These are phyloP conservation scores for Plasmopara muralis DNA, from an alignment of 352 stramenopile genomes.

Conservation along the genomic window DNA sequence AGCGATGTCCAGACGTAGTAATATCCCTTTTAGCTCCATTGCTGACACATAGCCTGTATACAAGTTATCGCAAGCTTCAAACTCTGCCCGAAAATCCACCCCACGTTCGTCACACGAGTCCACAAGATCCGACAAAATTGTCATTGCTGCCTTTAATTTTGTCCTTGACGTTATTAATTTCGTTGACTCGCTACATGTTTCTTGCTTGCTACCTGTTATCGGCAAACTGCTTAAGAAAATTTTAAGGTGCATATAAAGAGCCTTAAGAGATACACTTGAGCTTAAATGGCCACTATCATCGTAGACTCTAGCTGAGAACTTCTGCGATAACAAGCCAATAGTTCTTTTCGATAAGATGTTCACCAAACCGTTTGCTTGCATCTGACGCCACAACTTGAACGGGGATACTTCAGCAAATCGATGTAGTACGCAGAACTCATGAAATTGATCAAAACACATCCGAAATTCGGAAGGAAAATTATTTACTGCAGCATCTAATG, in stretches of 20 bases:
- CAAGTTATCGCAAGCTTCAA: slow-evolving; percentile 38
- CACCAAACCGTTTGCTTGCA: slow-evolving; percentile 36
- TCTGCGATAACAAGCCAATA: slow-evolving; percentile 33
- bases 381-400: slow-evolving; percentile 38
- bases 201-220: slow-evolving; percentile 1
- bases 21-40: slow-evolving; percentile 46
- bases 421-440: slow-evolving; percentile 51
- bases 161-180: neutral
- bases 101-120: slow-evolving; percentile 28
- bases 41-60: slow-evolving; percentile 41
- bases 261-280: slow-evolving; percentile 26
- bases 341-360: slow-evolving; percentile 36
- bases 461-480: slow-evolving; percentile 30
- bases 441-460: slow-evolving; percentile 25
- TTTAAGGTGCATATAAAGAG: slow-evolving; percentile 24
- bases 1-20: slow-evolving; percentile 35
- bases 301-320: slow-evolving; percentile 22
- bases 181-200: neutral
- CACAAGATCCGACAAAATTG: slow-evolving; percentile 23
- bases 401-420: slow-evolving; percentile 29
- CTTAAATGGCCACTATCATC: slow-evolving; percentile 5
- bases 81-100: slow-evolving; percentile 42
- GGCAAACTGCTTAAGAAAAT: slow-evolving; percentile 4
- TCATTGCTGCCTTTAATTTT: neutral
- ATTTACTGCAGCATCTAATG: slow-evolving; percentile 24